Evolutionary conservation across 257 asterid species (phyloP).

Genomic region (Lycium ferocissimum): DNA sequence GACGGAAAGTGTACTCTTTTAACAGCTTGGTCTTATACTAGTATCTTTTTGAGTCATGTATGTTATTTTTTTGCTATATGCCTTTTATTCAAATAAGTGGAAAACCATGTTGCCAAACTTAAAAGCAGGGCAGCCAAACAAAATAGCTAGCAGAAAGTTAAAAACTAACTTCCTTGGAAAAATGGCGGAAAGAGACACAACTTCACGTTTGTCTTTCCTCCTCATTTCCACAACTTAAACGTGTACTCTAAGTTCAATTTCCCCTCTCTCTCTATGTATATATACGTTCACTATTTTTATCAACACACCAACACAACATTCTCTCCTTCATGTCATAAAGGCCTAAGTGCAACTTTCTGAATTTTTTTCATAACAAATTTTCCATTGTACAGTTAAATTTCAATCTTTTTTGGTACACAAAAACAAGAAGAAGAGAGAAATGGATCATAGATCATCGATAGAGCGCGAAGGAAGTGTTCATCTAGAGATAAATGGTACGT

Average conservation of each 20-base stretch:
- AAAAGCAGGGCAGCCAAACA: constrained; percentile 20
- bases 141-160: constrained; percentile 27
- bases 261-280: neutral
- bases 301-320: neutral
- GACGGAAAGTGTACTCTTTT: too few species aligned
- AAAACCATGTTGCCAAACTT: constrained; percentile 8
- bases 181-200: constrained; percentile 50
- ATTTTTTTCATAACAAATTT: neutral
- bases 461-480: constrained; percentile 60
- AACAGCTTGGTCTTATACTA: neutral
- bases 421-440: constrained; percentile 17
- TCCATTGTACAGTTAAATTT: neutral
- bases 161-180: constrained; percentile 43
- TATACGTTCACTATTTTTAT: neutral
- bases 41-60: too few species aligned
- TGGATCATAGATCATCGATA: constrained; percentile 57
- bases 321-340: constrained; percentile 7
- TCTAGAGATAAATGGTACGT: constrained; percentile 54
- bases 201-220: constrained; percentile 59
- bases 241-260: constrained; percentile 62
- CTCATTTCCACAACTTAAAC: constrained; percentile 47
- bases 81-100: neutral
- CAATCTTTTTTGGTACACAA: constrained; percentile 8
- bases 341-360: neutral
- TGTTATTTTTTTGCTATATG: neutral